Evolutionary conservation across 2,329 filamentous ascomycete genomes (phyloP).

Genomic region (Penicillium sp.): DNA sequence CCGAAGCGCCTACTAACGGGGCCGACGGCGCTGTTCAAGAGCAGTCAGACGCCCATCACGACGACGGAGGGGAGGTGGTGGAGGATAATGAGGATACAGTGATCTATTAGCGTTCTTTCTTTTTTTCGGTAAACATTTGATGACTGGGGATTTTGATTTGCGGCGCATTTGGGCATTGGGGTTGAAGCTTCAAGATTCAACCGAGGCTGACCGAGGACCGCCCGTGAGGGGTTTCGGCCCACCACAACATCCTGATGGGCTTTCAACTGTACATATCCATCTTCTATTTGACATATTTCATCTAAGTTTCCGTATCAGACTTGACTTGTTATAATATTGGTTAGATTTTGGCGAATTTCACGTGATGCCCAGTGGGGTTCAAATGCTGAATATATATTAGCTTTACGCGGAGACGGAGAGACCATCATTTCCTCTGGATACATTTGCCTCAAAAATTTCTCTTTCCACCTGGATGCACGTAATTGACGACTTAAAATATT

Average conservation of each 20-base stretch:
- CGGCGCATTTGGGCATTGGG: background rate
- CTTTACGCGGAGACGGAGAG: background rate
- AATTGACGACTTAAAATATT: background rate
- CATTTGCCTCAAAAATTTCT: background rate
- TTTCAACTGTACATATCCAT: background rate
- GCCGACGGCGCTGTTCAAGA: conserved; percentile 36
- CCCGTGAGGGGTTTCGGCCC: conserved; percentile 4
- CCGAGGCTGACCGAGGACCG: conserved; percentile 10
- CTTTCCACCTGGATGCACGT: background rate
- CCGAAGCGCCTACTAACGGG: conserved; percentile 30
- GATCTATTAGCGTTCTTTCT: conserved; percentile 62
- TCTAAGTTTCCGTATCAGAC: background rate
- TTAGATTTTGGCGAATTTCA: background rate
- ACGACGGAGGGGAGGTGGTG: conserved; percentile 73
- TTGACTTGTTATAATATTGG: background rate
- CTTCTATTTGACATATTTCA: background rate
- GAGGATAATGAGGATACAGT: conserved; percentile 87
- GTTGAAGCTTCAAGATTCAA: conserved; percentile 1
- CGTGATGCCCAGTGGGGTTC: background rate
- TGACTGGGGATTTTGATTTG: background rate
- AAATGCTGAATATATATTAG: conserved; percentile 6
- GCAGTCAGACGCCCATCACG: conserved; percentile 51
- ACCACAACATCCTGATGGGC: background rate
- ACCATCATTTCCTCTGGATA: background rate
- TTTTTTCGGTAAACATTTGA: background rate